Evolutionary conservation across 2,329 filamentous ascomycete genomes (phyloP), one percentile per base, ranked within the genome.

Genomic region (Hypoxylon sp.): DNA sequence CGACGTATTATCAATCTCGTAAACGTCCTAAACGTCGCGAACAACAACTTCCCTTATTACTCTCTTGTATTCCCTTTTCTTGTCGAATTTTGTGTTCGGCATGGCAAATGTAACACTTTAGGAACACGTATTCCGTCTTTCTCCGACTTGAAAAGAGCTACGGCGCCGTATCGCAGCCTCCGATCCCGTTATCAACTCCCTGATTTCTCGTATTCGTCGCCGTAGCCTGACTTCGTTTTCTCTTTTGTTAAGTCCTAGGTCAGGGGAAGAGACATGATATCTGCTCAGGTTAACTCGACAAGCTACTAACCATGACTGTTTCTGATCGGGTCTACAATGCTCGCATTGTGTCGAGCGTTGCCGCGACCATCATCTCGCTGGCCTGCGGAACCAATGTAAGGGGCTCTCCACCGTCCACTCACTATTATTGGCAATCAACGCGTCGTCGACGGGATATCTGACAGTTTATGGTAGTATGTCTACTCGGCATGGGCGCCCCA

Each of bases 401-500:
- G 75, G 81, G 25, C 50, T 19, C 43, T 56, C 30, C 14, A 52
- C 43, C 25, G 25, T 25, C 25, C 25, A 25, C 6, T n/a, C 23
- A 23, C 23, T 14, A 32, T 34, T n/a, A 10, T 21, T 43, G 32
- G 58, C 67, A 48, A 53, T 32, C 14, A 19, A 50, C 49, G 23
- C 46, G 21, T 50, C 48, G 21, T 55, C 36, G 34, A 48, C n/a
- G 38, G 38, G 46, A 52, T 45, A 13, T 65, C 52, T 56, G 67
- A 66, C 58, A 52, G 5, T 7, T 5, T 5, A 23, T 28, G 14
- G 48, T 77, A 98, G 93, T 98, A 99, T 88, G 95, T 94, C 77
- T 99, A 98, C 81, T 98, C 94, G 60, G 95, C 95, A 80, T 99
- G 96, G 94, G 94, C 93, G 13, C 96, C 96, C 19, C 94, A 98